Conservation (phyloP, 2,329 filamentous ascomycete genomes). For the Colletotrichum tropicicola region DNA sequence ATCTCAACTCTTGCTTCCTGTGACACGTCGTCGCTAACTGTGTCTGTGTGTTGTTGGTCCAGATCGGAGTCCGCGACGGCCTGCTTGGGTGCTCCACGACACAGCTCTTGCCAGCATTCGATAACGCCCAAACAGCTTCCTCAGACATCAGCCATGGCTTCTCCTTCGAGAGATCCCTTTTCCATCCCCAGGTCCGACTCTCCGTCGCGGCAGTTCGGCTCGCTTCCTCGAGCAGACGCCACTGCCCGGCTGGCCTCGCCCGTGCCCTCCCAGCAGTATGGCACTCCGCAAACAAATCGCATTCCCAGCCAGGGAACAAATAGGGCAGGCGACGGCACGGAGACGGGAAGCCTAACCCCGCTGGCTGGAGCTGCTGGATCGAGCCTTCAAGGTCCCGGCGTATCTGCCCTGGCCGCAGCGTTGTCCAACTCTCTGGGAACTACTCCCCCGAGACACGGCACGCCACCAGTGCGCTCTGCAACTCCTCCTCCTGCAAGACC, state of each 20-base stretch:
- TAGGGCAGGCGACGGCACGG: slow-evolving; percentile 44
- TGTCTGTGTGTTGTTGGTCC: slow-evolving; percentile 25
- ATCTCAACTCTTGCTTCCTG: neutral
- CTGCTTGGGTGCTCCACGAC: slow-evolving; percentile 20
- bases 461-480: slow-evolving; percentile 65
- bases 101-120: neutral
- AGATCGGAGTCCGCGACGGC: slow-evolving; percentile 25
- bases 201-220: slow-evolving; percentile 53
- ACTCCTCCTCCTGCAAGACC: slow-evolving; percentile 59
- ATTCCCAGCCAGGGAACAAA: slow-evolving; percentile 46
- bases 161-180: slow-evolving; percentile 46
- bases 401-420: slow-evolving; percentile 90
- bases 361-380: slow-evolving; percentile 70
- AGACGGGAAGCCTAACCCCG: slow-evolving; percentile 64
- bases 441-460: slow-evolving; percentile 76
- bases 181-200: slow-evolving; percentile 40
- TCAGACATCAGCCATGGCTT: slow-evolving; percentile 40
- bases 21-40: slow-evolving; percentile 25
- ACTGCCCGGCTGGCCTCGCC: slow-evolving; percentile 71
- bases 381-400: slow-evolving; percentile 77
- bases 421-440: slow-evolving; percentile 78
- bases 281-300: slow-evolving; percentile 53
- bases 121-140: slow-evolving; percentile 7
- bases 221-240: slow-evolving; percentile 62
- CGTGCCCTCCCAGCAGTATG: slow-evolving; percentile 51